Percentiles rank a stretch among this genome's conserved stretches.
Evolutionary conservation across 495 filamentous ascomycete species (phyloP).

Genomic region (Xylaria palmicola): DNA sequence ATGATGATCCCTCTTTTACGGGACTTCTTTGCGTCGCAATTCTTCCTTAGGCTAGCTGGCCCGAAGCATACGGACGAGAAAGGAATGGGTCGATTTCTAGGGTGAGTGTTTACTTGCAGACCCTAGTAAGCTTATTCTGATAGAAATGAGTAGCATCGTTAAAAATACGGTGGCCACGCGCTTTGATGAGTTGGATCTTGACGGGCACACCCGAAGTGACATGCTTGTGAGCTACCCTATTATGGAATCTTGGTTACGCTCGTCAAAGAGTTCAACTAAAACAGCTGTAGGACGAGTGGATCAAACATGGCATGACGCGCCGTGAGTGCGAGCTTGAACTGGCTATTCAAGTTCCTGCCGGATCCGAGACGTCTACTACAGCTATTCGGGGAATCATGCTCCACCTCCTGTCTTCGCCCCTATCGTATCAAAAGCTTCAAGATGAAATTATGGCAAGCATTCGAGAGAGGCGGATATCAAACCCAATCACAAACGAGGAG

Average conservation of each 20-base stretch:
- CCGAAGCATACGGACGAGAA: slow-evolving; percentile 54
- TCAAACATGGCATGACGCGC: slow-evolving; percentile 31
- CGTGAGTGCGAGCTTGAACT: slow-evolving; percentile 36
- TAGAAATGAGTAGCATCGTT: slow-evolving; percentile 25
- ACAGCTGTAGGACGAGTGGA: slow-evolving; percentile 30
- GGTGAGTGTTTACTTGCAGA: slow-evolving; percentile 28
- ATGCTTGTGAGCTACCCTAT: slow-evolving; percentile 41
- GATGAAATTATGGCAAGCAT: slow-evolving; percentile 50
- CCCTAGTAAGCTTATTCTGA: too few species aligned
- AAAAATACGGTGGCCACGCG: slow-evolving; percentile 32
- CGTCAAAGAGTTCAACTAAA: not conserved
- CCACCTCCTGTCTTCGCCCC: slow-evolving; percentile 45
- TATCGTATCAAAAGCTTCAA: slow-evolving; percentile 52
- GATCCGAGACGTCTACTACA: slow-evolving; percentile 60
- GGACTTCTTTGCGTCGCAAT: slow-evolving; percentile 31
- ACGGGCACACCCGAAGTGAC: slow-evolving; percentile 23
- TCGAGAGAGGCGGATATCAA: slow-evolving; percentile 31
- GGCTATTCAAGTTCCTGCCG: slow-evolving; percentile 47
- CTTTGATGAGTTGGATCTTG: slow-evolving; percentile 29
- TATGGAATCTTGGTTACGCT: not conserved
- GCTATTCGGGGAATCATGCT: slow-evolving; percentile 55
- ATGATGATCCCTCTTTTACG: slow-evolving; percentile 33
- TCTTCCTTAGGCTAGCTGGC: slow-evolving; percentile 53
- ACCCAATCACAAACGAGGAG: slow-evolving; percentile 38
- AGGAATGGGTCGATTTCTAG: slow-evolving; percentile 40